Conservation (phyloP, 2,329 filamentous ascomycete species). For the Neophaeococcomyces mojaviensis region DNA sequence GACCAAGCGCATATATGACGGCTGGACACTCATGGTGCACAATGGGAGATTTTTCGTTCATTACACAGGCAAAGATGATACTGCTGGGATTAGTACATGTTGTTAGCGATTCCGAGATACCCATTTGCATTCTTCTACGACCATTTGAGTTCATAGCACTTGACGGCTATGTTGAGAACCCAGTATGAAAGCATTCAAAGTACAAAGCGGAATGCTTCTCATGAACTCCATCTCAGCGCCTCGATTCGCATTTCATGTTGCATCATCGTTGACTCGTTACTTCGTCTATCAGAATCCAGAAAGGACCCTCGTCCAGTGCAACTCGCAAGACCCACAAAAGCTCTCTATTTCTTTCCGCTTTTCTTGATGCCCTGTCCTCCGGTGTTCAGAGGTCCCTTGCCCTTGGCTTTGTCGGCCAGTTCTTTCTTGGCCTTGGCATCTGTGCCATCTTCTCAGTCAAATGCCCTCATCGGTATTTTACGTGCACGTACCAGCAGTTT, state of each 20-base stretch:
- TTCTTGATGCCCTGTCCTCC: constrained; percentile 92
- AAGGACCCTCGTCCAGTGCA: too few relatives aligned
- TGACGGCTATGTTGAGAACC: neutral
- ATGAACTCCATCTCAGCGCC: constrained; percentile 3
- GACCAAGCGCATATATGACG: neutral
- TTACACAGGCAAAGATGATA: too few relatives aligned
- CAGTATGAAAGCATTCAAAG: neutral
- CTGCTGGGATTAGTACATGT: too few relatives aligned
- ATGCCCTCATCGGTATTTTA: neutral
- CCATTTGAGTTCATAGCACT: too few relatives aligned
- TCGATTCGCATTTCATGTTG: neutral
- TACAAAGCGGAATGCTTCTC: neutral
- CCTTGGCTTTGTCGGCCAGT: constrained; percentile 69
- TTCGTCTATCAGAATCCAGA: too few relatives aligned
- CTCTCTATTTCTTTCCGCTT: constrained; percentile 39
- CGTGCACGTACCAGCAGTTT: constrained; percentile 64
- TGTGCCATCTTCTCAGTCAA: constrained; percentile 27
- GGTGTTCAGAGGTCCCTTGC: constrained; percentile 81
- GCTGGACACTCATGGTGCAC: neutral
- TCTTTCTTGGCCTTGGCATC: constrained; percentile 83
- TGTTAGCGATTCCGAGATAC: too few relatives aligned
- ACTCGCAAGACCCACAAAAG: too few relatives aligned
- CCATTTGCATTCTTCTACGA: too few relatives aligned
- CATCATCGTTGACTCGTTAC: too few relatives aligned
- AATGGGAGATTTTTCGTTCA: neutral